These are phyloP conservation scores for Fusarium decemcellulare DNA, from an alignment of 2,329 filamentous ascomycete species.

Conservation along the genomic window DNA sequence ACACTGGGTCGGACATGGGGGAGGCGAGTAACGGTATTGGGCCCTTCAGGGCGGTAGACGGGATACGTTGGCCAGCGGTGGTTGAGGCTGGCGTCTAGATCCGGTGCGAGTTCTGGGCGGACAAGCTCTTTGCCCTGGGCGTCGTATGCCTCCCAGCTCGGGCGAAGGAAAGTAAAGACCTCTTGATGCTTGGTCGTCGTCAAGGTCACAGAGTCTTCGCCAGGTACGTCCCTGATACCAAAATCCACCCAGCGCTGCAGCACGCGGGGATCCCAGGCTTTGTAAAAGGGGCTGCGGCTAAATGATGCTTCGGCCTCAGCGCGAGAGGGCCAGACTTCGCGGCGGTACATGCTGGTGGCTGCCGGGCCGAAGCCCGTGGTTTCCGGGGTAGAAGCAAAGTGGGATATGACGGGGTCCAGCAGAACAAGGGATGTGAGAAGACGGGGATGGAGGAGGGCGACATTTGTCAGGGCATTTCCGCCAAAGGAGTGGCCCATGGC, in stretches of 20 bases:
- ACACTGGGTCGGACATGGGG: conserved; percentile 74
- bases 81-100: conserved; percentile 60
- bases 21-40: conserved; percentile 69
- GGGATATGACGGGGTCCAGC: conserved; percentile 85
- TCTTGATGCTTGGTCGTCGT: conserved; percentile 86
- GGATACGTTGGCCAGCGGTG: conserved; percentile 58
- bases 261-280: conserved; percentile 85
- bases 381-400: conserved; percentile 56
- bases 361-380: conserved; percentile 59
- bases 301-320: conserved; percentile 78
- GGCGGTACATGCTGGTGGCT: conserved; percentile 76
- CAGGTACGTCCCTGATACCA: conserved; percentile 77
- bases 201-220: conserved; percentile 72
- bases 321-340: conserved; percentile 87
- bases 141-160: conserved; percentile 65
- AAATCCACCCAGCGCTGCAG: conserved; percentile 74
- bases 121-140: conserved; percentile 55
- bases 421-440: conserved; percentile 82
- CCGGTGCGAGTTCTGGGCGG: conserved; percentile 58
- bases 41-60: conserved; percentile 78
- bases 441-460: conserved; percentile 84
- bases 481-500: conserved; percentile 94
- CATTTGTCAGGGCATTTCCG: conserved; percentile 78
- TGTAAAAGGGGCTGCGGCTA: conserved; percentile 78
- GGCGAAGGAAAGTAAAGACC: conserved; percentile 82